A percentile compares a stretch with the other conserved stretches of the same genome.
phyloP scores from a whole-genome alignment of 1,284 basidiomycete genomes.

The Ceratobasidium sp. region DNA sequence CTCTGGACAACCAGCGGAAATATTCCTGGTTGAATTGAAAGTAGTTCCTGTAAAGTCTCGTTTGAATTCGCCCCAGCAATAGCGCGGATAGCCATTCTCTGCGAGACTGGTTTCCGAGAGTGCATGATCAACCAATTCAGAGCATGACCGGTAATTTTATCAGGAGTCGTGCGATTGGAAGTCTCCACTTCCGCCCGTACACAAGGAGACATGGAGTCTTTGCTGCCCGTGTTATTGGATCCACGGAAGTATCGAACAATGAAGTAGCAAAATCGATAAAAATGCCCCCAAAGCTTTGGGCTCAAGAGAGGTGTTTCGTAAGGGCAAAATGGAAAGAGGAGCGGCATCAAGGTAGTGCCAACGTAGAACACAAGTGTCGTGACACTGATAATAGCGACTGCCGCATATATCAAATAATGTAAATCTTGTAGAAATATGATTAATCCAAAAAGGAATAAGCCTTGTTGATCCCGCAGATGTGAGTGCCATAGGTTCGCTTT shows the following conservation, averaged over 20 bases:
- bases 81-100: too few species aligned
- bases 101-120: not conserved
- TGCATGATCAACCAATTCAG: slow-evolving; percentile 20
- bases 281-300: not conserved
- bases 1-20: too few species aligned
- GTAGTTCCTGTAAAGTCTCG: not conserved
- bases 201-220: too few species aligned
- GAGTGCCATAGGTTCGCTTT: not conserved
- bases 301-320: slow-evolving; percentile 26
- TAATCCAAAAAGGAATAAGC: slow-evolving; percentile 13
- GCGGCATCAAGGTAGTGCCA: not conserved
- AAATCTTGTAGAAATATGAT: slow-evolving; percentile 12
- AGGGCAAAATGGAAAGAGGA: slow-evolving; percentile 13
- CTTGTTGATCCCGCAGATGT: not conserved
- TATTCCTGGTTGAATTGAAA: not conserved
- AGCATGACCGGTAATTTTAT: not conserved
- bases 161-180: not conserved
- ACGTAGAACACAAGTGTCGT: not conserved
- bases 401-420: not conserved
- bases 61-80: slow-evolving; percentile 1
- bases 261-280: not conserved
- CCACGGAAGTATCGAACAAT: not conserved
- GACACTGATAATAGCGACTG: not conserved
- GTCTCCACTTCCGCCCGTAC: not conserved
- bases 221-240: too few species aligned